Percentiles rank a stretch among this genome's conserved stretches.
Conservation (phyloP, 768 basidiomycete species). For the Pleurotus cornucopiae region DNA sequence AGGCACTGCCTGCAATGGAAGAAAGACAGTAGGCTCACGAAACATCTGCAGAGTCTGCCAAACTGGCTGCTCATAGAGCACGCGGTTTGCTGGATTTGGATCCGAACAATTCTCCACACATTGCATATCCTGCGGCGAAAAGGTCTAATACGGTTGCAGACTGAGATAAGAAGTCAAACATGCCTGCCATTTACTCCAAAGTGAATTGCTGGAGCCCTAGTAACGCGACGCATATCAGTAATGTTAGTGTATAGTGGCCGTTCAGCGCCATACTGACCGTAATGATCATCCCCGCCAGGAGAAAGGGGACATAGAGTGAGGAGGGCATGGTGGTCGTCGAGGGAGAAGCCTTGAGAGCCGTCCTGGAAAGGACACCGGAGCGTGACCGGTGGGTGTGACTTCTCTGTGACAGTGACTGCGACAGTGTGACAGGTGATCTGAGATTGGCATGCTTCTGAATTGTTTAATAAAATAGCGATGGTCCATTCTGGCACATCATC, state of each 20-base stretch:
- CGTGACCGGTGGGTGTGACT: conserved; percentile 8
- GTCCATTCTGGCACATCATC: conserved; percentile 10
- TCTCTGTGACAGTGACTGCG: conserved; percentile 12
- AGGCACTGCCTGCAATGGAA: conserved; percentile 14
- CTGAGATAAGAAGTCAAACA: conserved; percentile 4
- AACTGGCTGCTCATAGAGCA: conserved; percentile 92
- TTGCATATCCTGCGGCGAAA: conserved; percentile 78
- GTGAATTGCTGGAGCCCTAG: conserved; percentile 75
- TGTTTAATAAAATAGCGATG: conserved; percentile 8
- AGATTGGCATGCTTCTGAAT: conserved; percentile 8
- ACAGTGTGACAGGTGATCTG: conserved; percentile 5
- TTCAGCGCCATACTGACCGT: conserved; percentile 46
- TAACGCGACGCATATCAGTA: neutral
- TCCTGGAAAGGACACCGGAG: conserved; percentile 5
- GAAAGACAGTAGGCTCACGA: conserved; percentile 43
- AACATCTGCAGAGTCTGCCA: conserved; percentile 93
- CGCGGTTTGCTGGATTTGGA: conserved; percentile 51
- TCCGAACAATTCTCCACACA: conserved; percentile 90
- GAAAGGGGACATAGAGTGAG: conserved; percentile 65
- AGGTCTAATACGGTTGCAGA: conserved; percentile 9
- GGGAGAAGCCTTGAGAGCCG: conserved; percentile 11
- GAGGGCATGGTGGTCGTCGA: conserved; percentile 49
- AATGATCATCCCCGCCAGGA: conserved; percentile 91
- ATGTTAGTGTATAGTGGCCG: neutral
- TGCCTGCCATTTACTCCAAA: conserved; percentile 83